A percentile compares a stretch with the other conserved stretches of the same genome.
Conservation (phyloP, 2,329 filamentous ascomycete genomes). For the Colletotrichum neosansevieriae region DNA sequence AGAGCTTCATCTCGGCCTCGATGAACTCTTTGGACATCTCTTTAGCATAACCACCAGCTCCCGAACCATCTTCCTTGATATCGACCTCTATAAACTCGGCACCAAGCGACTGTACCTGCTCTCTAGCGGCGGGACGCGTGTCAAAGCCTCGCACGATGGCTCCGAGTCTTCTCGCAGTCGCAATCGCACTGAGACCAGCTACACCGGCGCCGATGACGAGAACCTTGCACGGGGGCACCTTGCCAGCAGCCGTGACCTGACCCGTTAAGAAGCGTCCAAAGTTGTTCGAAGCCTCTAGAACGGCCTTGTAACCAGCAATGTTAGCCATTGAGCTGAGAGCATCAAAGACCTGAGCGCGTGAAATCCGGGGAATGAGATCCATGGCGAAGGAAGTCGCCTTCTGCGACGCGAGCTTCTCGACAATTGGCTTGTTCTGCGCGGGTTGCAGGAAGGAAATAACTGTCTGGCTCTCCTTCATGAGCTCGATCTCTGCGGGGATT, state of each 20-base stretch:
- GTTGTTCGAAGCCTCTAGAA: slow-evolving; percentile 88
- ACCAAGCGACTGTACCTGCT: slow-evolving; percentile 90
- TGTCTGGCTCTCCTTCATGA: slow-evolving; percentile 76
- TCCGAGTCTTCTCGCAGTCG: slow-evolving; percentile 85
- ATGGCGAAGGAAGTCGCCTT: slow-evolving; percentile 87
- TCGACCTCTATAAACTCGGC: slow-evolving; percentile 92
- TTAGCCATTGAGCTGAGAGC: slow-evolving; percentile 94
- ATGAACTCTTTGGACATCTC: slow-evolving; percentile 96
- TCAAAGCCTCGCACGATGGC: slow-evolving; percentile 93
- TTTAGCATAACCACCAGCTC: slow-evolving; percentile 89
- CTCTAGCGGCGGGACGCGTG: slow-evolving; percentile 86
- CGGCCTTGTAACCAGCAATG: slow-evolving; percentile 93
- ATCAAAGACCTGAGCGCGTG: slow-evolving; percentile 88
- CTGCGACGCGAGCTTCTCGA: slow-evolving; percentile 77
- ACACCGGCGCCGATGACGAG: slow-evolving; percentile 92
- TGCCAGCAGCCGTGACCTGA: slow-evolving; percentile 89
- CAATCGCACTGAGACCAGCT: slow-evolving; percentile 88
- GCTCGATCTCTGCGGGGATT: slow-evolving; percentile 75
- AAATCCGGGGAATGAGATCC: slow-evolving; percentile 93
- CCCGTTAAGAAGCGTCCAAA: slow-evolving; percentile 91
- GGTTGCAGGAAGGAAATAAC: slow-evolving; percentile 88
- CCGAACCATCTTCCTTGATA: slow-evolving; percentile 85
- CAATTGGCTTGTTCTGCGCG: slow-evolving; percentile 80
- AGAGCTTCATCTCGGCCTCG: slow-evolving; percentile 92
- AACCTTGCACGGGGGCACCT: slow-evolving; percentile 92